Base-by-base conservation (phyloP, 495 filamentous ascomycete genomes). In the Penicillium antarcticum region DNA sequence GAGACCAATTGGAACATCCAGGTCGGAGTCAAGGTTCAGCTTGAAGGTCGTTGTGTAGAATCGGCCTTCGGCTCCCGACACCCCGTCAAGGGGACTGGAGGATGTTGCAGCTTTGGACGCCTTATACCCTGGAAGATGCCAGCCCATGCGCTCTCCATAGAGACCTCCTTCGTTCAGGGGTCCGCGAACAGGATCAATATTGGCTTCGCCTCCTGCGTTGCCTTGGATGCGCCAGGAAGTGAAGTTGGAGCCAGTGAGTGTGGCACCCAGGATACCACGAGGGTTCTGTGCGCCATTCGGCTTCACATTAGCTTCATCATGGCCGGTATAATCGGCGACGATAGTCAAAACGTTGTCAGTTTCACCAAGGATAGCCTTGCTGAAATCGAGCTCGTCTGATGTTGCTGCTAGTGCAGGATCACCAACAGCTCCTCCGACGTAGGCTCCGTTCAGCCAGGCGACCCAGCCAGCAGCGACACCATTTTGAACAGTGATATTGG, bases 81-180 rank as follows among this genome's bases (percentile, higher is more conserved):
- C 69, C 0, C 85, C 84, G 1, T 79, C 66, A 0, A 79, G 77
- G 0, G 77, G 77, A 21, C 59, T 55, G 19, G 58, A 60, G 1
- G 53, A 47, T 18, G 44, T 58, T 51, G 77, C 82, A 8, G 51
- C 60, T n/a, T 59, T 45, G 11, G 56, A 70, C 13, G 80, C 77
- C 17, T 50, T 42, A 43, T 82, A 79, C 3, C 75, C 72, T 0
- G 87, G 87, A 0, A 86, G 72, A 60, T 87, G 84, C 63, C 72
- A 87, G 4, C 87, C 87, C 43, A 83, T 70, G 5, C 87, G 74
- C 56, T 90, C 88, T 9, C 76, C 79, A 44, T 71, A 84, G 6
- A 88, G 58, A 0, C 81, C 86, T 23, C 86, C 87, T 68, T 91
- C 88, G 53, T 92, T 92, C 54, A 89, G 57, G 13, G 84, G 86